These are phyloP conservation scores for Solanum piurae DNA, from an alignment of 257 asterid genomes.

Conservation along the genomic window DNA sequence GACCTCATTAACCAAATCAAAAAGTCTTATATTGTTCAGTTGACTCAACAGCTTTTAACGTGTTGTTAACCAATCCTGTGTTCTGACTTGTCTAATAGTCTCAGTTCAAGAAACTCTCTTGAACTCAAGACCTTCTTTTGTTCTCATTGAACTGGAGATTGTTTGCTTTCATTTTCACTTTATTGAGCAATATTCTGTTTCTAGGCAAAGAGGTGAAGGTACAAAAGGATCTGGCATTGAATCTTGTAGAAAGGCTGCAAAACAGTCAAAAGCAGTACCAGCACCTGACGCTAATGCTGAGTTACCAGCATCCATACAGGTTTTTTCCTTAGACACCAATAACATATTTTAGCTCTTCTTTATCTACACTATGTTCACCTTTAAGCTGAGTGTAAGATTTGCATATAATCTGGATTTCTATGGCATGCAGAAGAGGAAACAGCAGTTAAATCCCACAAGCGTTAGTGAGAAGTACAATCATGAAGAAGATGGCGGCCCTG, in stretches of 20 bases:
- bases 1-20: background rate
- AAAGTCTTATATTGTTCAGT: background rate
- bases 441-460: slow-evolving; percentile 40
- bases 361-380: background rate
- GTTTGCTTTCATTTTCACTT: background rate
- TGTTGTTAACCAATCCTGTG: background rate
- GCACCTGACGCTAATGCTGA: slow-evolving; percentile 69
- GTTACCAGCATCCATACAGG: slow-evolving; percentile 52
- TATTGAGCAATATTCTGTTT: background rate
- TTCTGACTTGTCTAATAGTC: background rate
- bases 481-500: slow-evolving; percentile 38
- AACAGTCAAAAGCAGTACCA: slow-evolving; percentile 44
- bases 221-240: slow-evolving; percentile 36
- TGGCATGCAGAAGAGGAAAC: slow-evolving; percentile 39
- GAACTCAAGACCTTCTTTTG: background rate
- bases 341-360: background rate
- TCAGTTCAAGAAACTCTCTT: background rate
- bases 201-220: slow-evolving; percentile 50
- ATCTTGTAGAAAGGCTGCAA: slow-evolving; percentile 31
- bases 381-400: background rate
- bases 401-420: background rate
- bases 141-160: background rate
- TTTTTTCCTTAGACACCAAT: slow-evolving; percentile 3
- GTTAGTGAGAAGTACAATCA: slow-evolving; percentile 45
- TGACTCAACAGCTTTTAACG: background rate